phyloP scores from a whole-genome alignment of 2,329 filamentous ascomycete species.

The Penicillium sp. region DNA sequence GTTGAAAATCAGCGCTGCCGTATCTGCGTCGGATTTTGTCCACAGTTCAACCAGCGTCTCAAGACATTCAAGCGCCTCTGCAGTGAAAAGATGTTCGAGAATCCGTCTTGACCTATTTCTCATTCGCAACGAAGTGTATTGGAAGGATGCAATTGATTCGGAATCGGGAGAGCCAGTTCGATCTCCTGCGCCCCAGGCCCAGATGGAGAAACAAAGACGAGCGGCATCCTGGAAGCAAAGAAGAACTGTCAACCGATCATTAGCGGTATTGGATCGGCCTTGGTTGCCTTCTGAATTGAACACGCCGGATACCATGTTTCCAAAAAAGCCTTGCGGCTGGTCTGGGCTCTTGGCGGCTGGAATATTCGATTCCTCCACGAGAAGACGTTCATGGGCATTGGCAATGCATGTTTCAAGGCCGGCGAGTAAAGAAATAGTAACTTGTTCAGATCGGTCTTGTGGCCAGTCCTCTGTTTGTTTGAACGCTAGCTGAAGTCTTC shows the following conservation, averaged over 20 bases:
- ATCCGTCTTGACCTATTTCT: conserved; percentile 84
- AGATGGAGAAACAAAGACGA: conserved; percentile 87
- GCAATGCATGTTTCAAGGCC: conserved; percentile 90
- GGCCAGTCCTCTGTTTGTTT: conserved; percentile 41
- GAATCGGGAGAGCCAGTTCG: conserved; percentile 56
- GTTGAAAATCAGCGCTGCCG: conserved; percentile 71
- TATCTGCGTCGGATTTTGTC: conserved; percentile 57
- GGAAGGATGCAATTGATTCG: conserved; percentile 76
- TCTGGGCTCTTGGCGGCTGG: conserved; percentile 75
- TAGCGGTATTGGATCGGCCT: conserved; percentile 80
- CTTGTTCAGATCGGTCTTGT: conserved; percentile 58
- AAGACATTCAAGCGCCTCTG: conserved; percentile 88
- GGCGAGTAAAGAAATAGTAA: conserved; percentile 76
- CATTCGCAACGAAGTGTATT: conserved; percentile 87
- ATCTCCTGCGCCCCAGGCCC: conserved; percentile 79
- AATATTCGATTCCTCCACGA: conserved; percentile 71
- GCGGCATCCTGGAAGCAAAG: conserved; percentile 97
- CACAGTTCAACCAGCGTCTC: conserved; percentile 89
- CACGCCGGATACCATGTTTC: conserved; percentile 89
- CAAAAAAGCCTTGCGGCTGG: conserved; percentile 84
- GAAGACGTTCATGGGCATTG: conserved; percentile 77
- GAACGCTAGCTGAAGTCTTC: conserved; percentile 60
- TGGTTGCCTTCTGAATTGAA: conserved; percentile 78
- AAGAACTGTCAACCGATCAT: conserved; percentile 87
- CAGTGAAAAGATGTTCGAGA: conserved; percentile 88